Evolutionary conservation across 1,284 basidiomycete genomes (phyloP).

Genomic region (Cryptococcus hybrid): DNA sequence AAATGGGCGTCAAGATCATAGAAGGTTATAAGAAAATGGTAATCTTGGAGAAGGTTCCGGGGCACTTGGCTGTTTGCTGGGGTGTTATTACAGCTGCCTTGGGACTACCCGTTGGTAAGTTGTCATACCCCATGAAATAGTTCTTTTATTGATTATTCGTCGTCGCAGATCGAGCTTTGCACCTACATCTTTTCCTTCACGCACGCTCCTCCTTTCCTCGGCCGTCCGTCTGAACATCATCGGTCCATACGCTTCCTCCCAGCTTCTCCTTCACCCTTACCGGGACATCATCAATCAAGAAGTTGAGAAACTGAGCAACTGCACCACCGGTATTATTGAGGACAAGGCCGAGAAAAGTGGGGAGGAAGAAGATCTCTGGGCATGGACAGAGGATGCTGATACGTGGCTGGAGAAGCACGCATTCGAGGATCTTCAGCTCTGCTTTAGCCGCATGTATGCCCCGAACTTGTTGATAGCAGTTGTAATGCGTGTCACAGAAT

Average conservation of each 20-base stretch:
- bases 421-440: constrained; percentile 91
- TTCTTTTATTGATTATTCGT: background rate
- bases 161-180: constrained; percentile 56
- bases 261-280: constrained; percentile 73
- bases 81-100: constrained; percentile 77
- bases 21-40: constrained; percentile 66
- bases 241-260: constrained; percentile 91
- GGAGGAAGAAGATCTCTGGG: constrained; percentile 30
- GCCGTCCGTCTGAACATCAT: constrained; percentile 87
- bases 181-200: constrained; percentile 66
- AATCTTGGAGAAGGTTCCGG: constrained; percentile 63
- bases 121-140: background rate
- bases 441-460: too few relatives aligned
- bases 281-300: constrained; percentile 63
- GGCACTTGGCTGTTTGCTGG: constrained; percentile 89
- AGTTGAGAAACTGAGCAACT: constrained; percentile 49
- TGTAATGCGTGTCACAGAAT: too few relatives aligned
- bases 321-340: constrained; percentile 21
- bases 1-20: constrained; percentile 52
- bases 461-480: too few relatives aligned
- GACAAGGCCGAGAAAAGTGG: constrained; percentile 23
- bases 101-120: constrained; percentile 67
- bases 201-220: constrained; percentile 66
- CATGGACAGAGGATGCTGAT: constrained; percentile 39
- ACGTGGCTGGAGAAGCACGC: constrained; percentile 95